Base-by-base conservation (phyloP, 2,329 filamentous ascomycete genomes). In the Alternaria sp. region DNA sequence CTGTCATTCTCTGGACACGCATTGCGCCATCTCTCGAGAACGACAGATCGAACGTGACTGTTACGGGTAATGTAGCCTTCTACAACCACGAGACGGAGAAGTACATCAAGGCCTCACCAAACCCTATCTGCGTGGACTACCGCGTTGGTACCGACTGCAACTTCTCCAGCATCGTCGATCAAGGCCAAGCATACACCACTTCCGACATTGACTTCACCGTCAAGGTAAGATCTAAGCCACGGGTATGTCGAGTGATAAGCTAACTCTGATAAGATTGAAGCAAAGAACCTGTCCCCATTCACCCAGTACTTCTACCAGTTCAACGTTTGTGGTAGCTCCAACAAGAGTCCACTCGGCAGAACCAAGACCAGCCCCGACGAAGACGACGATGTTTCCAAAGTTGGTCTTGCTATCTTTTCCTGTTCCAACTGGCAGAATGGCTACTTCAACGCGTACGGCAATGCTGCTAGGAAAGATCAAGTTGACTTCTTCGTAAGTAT, bases 161-260 rank as follows among this genome's bases (percentile, higher is more conserved):
- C 25, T 82, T 87, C 28, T 78, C 79, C 8, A 72, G 81, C 3
- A 80, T 87, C 14, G 86, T 87, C 3, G 82, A 85, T 54, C 82
- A 81, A 3, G 91, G 90, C 5, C 86, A 81, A 26, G 89, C 86
- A 2, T 92, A 89, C 72, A 93, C 91, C 0, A 91, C 86, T 26
- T 90, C 87, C 1, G 91, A 94, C 72, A 87, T 93, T 53, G 91
- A 94, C 74, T 94, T 89, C 73, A 93, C 91, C 0, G 82, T 93
- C 63, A 92, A 92, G 84, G 87, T 88, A 71, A 53, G 49, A 21
- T 3, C 15, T 26, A 2, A 20, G 6, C 6, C 2, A 6, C 3
- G 10, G 3, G 11, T 6, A 5, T 3, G 3, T 20, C 9, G 37
- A 25, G 18, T n/a, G 23, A 68, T n/a, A 15, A 33, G 70, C 61